Evolutionary conservation across 192 early-diverging fungal genomes (phyloP), one percentile per base, ranked within the genome.

Genomic region (Phycomyces nitens): DNA sequence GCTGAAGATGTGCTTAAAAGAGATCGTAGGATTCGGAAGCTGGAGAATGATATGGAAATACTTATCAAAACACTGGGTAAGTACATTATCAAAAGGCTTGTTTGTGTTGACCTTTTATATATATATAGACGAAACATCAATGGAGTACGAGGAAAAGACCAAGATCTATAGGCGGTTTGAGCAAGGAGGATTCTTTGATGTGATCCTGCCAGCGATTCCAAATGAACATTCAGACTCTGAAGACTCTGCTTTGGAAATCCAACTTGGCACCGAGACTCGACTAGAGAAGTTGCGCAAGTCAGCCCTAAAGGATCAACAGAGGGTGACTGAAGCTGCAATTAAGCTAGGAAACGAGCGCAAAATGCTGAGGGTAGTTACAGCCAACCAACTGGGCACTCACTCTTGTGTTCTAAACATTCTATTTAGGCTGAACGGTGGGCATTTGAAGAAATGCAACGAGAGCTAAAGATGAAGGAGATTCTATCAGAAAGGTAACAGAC

Each of bases 281-380:
- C 75, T 77, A 39, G 67, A 77, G 16, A 11, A 29, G 29, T 69
- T 87, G 58, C 66, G 75, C n/a, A 52, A 58, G 41, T 70, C 88
- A 66, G 76, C 89, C 21, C 80, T 86, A 49, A 75, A 77, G 34
- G 87, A 93, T 62, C 86, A 86, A 12, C 49, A 69, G 22, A 79
- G 78, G 61, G 85, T 93, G 51, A 87, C 89, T 0, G 83, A 88
- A 41, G 86, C 86, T 5, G 89, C 88, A 14, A 81, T 91, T 16
- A 70, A 83, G 65, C 69, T 93, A 1, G 91, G 87, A 20, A 64
- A 84, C 18, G 88, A 93, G 58, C 79, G 91, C 51, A 69, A 68
- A 9, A 75, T 65, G 49, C 66, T 86, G n/a, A 29, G 44, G 47
- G 63, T 70, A 58, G 44, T 21, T 4, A 23, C 18, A 39, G 8